Base-by-base conservation (phyloP, 78 protist species). In the Dictyostelium firmibasis region DNA sequence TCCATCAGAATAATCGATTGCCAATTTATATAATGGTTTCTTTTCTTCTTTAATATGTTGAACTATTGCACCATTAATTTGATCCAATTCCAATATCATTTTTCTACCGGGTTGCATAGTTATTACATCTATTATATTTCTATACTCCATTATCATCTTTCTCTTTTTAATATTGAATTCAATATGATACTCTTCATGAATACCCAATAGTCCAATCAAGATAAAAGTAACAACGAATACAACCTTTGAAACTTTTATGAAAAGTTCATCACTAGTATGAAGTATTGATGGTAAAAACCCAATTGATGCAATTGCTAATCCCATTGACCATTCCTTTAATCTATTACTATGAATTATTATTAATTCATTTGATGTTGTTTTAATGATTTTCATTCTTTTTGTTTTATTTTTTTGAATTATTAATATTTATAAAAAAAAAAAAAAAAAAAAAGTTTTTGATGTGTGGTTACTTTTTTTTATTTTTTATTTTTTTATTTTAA, bases 301-400 rank as follows among this genome's bases (percentile, higher is more conserved):
- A 43, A 89, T 33, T 27, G 69, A 81, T 11, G 84, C n/a, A 25
- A 89, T 89, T 11, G 18, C 25, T 11, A 69, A 81, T 81, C 69
- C 94, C 11, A 89, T 9, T 47, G 62, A 27, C 94, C 94, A 89
- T 81, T 89, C 94, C 53, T 81, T 89, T 10, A 14, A 7, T 67
- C 94, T 89, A 81, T 89, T 84, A 69, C 44, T 89, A 43, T 79
- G 87, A 44, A 31, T 50, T 27, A 89, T 8, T 23, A 81, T 20
- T 35, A 89, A 78, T 88, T 81, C 60, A 25, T 77, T 77, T 41
- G 83, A n/a, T 72, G 79, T 72, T 27, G 79, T 31, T 72, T 72
- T 72, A 72, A 72, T 20, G 6, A 72, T 72, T 33, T 13, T 72
- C 79, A 72, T 72, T 29, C 35, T 64, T 9, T 25, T 8, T 60